Evolutionary conservation across 2,329 filamentous ascomycete genomes (phyloP), one percentile per base, ranked within the genome.

Genomic region (Ilyonectria destructans): DNA sequence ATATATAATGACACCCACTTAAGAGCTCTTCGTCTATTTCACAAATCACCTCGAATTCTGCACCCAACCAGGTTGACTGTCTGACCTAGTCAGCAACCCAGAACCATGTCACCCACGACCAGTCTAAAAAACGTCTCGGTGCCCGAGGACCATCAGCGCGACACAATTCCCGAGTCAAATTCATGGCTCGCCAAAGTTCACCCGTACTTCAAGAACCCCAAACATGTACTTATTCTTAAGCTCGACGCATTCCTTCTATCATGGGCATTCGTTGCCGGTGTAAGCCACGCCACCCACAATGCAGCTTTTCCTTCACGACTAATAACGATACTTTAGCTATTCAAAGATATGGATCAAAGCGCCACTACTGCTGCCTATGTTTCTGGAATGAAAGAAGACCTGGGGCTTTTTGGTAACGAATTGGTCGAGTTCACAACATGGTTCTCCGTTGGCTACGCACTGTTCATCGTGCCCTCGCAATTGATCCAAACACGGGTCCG

Each of bases 141-240:
- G 4, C 29, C 49, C 15, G 51, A 60, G 8, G 67, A 37, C 26
- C 60, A 26, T 10, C 51, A 26, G 9, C 2, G 19, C 17, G 33
- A 61, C 0, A 37, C 21, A 0, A n/a, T 40, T 21, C 8, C 23
- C 1, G 62, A 73, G 48, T 72, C 74, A 5, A 69, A 65, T 13
- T 76, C 76, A 54, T 80, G 78, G 78, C 64, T 80, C 7, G 77
- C 75, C 5, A 77, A 71, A 3, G 29, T 78, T 0, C 76, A 79
- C 58, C 78, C 77, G 0, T 79, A 79, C 51, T 78, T 78, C 12
- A 68, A 74, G 21, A 66, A 79, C 26, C 74, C 78, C 1, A 58
- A 69, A 4, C 77, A 76, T 62, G 74, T 77, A 4, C 33, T 79
- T 31, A 68, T 79, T 0, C 65, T 79, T 9, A 79, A 79, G 56